Evolutionary conservation across 2,329 filamentous ascomycete genomes (phyloP).

Genomic region (Diatrype stigma): DNA sequence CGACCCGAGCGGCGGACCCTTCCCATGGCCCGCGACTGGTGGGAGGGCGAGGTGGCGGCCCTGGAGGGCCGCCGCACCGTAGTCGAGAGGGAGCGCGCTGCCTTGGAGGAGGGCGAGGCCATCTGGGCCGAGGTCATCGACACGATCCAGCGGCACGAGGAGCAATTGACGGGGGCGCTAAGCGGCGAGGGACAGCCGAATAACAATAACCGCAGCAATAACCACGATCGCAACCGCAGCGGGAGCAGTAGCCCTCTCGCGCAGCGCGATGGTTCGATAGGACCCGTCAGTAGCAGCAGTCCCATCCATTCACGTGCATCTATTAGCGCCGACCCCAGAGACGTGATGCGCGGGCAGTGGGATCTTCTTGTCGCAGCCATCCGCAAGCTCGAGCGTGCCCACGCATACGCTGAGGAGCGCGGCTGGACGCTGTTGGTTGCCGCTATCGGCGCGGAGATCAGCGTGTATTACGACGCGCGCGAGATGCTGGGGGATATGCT

Average conservation of each 20-base stretch:
- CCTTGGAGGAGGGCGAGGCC: constrained; percentile 62
- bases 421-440: constrained; percentile 73
- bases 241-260: too few species aligned
- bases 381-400: constrained; percentile 47
- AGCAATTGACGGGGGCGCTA: constrained; percentile 20
- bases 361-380: constrained; percentile 54
- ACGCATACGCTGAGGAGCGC: constrained; percentile 53
- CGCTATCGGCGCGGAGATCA: constrained; percentile 69
- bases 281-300: too few species aligned
- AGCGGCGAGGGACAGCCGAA: too few species aligned
- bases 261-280: too few species aligned
- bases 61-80: constrained; percentile 51
- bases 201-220: constrained; percentile 8
- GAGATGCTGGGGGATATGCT: constrained; percentile 45
- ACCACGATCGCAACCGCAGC: background rate
- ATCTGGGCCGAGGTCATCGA: constrained; percentile 62
- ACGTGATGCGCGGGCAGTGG: constrained; percentile 44
- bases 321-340: constrained; percentile 22
- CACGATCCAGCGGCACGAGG: constrained; percentile 62
- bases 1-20: constrained; percentile 62
- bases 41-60: constrained; percentile 57
- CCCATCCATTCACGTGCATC: too few species aligned
- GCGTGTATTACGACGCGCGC: constrained; percentile 60
- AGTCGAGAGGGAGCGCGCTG: constrained; percentile 58
- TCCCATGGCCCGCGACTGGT: constrained; percentile 68